Base-by-base conservation (phyloP, 345 rosid genomes). In the Corchorus capsularis region DNA sequence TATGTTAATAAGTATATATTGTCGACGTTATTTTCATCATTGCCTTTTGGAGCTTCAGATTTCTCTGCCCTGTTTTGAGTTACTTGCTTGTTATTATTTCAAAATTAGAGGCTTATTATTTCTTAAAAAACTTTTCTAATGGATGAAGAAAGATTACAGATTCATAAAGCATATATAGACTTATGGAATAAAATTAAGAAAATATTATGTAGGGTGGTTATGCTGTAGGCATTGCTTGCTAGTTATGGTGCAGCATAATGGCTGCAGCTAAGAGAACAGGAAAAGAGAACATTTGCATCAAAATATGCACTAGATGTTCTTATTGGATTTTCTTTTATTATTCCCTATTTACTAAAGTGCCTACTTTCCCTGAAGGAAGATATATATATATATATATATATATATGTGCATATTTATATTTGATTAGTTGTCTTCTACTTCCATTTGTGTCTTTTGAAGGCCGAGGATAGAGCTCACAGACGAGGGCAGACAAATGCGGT, bases 401-500 rank as follows among this genome's bases (percentile, higher is more conserved):
- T 50, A 27, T 49, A 32, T 32, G 22, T 69, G 47, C 17, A 54
- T 71, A 35, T 55, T 37, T 45, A 54, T 12, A 56, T 39, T n/a
- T 61, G 22, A 60, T 60, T 41, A 45, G 59, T 73, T 62, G 2
- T 63, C 77, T 74, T 39, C 68, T 32, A 43, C 71, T 68, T 59
- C 37, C 27, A 71, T 63, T 69, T 68, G 16, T 70, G 37, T 56
- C 61, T 54, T 76, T 81, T 82, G 72, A 82, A 95, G 99, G 99
- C 98, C 70, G 99, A 93, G 85, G 97, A 93, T 79, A 89, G 98
- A 90, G 97, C 94, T 79, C 98, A 93, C 73, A 85, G 99, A 85
- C 88, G 87, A 78, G 99, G 99, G 62, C 99, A 95, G 77, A 92
- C 83, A 73, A 85, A 81, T 84, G 91, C 98, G 0, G 96, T 95